phyloP scores from a whole-genome alignment of 768 basidiomycete species.

The Sarcodon aspratus region DNA sequence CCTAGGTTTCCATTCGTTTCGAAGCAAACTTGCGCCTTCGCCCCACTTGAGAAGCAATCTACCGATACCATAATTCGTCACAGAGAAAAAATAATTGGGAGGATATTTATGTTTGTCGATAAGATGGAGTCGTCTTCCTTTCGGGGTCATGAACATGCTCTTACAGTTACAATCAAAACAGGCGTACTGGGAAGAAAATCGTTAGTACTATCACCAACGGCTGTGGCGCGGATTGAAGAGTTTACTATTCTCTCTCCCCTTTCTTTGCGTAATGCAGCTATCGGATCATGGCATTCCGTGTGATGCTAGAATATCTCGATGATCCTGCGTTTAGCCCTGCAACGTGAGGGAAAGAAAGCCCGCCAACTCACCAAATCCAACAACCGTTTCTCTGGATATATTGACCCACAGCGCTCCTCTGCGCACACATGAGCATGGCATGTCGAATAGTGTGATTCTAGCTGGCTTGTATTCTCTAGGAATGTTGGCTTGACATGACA shows the following conservation, averaged over 20 bases:
- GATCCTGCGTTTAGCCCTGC: constrained; percentile 1
- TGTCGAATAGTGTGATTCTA: constrained; percentile 75
- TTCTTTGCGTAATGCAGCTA: constrained; percentile 66
- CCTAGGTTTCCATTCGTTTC: constrained; percentile 57
- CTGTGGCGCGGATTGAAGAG: constrained; percentile 4
- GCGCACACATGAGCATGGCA: constrained; percentile 82
- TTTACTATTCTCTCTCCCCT: constrained; percentile 80
- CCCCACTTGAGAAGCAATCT: constrained; percentile 73
- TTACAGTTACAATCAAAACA: constrained; percentile 59
- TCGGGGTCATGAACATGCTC: constrained; percentile 59
- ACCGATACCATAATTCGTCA: constrained; percentile 86
- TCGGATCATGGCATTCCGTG: constrained; percentile 81
- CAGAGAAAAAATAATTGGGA: constrained; percentile 83
- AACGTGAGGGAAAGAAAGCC: not conserved
- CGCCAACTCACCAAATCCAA: constrained; percentile 59
- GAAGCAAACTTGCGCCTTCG: constrained; percentile 70
- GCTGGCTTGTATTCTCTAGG: constrained; percentile 53
- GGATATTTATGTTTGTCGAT: constrained; percentile 77
- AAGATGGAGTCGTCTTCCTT: constrained; percentile 68
- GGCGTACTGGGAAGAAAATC: constrained; percentile 43
- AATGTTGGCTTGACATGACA: constrained; percentile 57
- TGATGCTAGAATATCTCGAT: constrained; percentile 40
- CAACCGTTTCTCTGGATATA: constrained; percentile 76
- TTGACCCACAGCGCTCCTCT: constrained; percentile 53
- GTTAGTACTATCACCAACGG: not conserved